Percentiles rank a stretch among this genome's conserved stretches.
These are phyloP conservation scores for Whalleya microplaca DNA, from an alignment of 2,329 filamentous ascomycete genomes.

Conservation along the genomic window DNA sequence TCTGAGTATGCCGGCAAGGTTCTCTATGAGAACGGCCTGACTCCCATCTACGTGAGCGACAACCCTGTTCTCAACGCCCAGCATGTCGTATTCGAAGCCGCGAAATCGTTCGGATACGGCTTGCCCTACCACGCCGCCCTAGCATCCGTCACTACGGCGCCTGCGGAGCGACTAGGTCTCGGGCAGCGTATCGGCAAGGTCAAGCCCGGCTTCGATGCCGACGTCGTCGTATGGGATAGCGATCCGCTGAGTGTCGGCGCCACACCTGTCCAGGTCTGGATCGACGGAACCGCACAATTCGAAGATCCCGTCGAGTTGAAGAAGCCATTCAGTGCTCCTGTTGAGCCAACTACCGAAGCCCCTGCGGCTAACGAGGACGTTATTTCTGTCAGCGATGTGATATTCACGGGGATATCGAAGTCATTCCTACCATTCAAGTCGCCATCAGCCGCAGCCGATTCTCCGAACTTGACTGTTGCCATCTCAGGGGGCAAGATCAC, in stretches of 20 bases:
- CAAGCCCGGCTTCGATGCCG: conserved; percentile 64
- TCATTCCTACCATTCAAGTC: conserved; percentile 50
- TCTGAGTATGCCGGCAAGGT: conserved; percentile 70
- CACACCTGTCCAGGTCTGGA: conserved; percentile 64
- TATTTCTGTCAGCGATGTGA: conserved; percentile 41
- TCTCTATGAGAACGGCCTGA: conserved; percentile 66
- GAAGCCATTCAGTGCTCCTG: conserved; percentile 49
- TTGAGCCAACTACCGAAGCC: conserved; percentile 46
- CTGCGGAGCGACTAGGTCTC: conserved; percentile 61
- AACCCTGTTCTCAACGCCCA: conserved; percentile 73
- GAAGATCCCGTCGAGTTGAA: conserved; percentile 56
- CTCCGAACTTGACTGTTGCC: conserved; percentile 50
- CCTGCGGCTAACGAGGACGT: conserved; percentile 48
- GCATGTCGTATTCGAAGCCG: conserved; percentile 69
- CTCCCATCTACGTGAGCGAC: conserved; percentile 70
- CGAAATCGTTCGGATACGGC: conserved; percentile 62
- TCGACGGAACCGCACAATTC: conserved; percentile 63
- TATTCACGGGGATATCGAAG: conserved; percentile 61
- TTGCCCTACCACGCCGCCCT: conserved; percentile 64
- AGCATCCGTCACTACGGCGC: conserved; percentile 60
- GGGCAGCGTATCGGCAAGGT: conserved; percentile 62
- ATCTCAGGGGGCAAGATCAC: conserved; percentile 56
- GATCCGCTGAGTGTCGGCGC: conserved; percentile 65
- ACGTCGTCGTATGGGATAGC: conserved; percentile 65
- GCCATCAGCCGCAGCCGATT: conserved; percentile 17